A percentile compares a stretch with the other conserved stretches of the same genome.
Conservation (phyloP, 2,329 filamentous ascomycete genomes). For the Colletotrichum costaricense region DNA sequence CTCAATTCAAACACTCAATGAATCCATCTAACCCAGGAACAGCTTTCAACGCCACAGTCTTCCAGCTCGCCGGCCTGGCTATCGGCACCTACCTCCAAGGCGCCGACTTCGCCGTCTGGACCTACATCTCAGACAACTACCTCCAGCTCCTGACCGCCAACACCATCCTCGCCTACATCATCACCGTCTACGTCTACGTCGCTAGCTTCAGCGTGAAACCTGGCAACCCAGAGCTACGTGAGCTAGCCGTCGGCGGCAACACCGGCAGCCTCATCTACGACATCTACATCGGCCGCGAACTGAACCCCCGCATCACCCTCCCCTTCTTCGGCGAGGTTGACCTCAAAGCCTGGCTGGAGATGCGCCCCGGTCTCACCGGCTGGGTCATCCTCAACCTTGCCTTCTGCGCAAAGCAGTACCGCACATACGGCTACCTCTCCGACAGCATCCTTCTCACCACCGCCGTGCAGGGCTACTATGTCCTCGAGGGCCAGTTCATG, state of each 20-base stretch:
- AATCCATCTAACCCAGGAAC: not conserved
- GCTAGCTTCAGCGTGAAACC: conserved; percentile 73
- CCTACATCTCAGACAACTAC: conserved; percentile 79
- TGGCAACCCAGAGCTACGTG: conserved; percentile 68
- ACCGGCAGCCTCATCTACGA: conserved; percentile 78
- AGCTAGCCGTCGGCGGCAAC: conserved; percentile 74
- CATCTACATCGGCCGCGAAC: conserved; percentile 81
- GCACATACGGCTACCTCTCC: conserved; percentile 73
- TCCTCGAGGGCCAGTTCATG: conserved; percentile 76
- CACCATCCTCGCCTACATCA: conserved; percentile 67
- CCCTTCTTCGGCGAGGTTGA: conserved; percentile 76
- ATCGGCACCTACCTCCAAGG: conserved; percentile 73
- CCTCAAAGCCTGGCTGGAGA: conserved; percentile 77
- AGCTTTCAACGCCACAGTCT: conserved; percentile 26
- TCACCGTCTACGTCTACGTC: conserved; percentile 73
- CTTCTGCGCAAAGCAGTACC: conserved; percentile 77
- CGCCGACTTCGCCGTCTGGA: conserved; percentile 75
- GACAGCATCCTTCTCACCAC: conserved; percentile 77
- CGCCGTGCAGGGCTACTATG: conserved; percentile 73
- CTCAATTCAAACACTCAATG: accelerated
- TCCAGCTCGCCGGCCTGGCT: conserved; percentile 39
- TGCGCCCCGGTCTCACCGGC: conserved; percentile 76
- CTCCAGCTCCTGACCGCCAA: conserved; percentile 75
- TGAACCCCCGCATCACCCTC: conserved; percentile 75
- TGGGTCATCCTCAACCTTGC: conserved; percentile 77